Percentiles rank a stretch among this genome's conserved stretches.
Conservation (phyloP, 2,329 filamentous ascomycete species). For the Aspergillus sp. region DNA sequence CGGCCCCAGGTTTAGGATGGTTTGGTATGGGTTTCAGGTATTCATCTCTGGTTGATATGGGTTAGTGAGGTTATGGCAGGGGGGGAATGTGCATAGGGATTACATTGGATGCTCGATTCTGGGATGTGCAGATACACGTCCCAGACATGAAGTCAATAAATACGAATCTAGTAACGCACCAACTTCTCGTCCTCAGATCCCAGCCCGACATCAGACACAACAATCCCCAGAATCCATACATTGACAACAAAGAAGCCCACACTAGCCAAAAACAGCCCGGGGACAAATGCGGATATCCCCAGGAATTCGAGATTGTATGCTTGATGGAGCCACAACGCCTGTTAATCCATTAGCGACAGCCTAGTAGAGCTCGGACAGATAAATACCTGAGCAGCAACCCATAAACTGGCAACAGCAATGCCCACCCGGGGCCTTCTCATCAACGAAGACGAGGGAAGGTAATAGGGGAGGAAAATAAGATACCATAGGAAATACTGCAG, state of each 20-base stretch:
- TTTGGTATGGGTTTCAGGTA: too few species aligned
- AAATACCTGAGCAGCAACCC: constrained; percentile 61
- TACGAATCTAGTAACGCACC: not conserved
- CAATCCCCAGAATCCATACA: constrained; percentile 73
- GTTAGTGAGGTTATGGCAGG: too few species aligned
- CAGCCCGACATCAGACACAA: constrained; percentile 56
- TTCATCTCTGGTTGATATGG: constrained; percentile 1
- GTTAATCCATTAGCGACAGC: constrained; percentile 33
- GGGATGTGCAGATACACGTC: too few species aligned
- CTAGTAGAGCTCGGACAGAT: too few species aligned
- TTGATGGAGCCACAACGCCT: constrained; percentile 63
- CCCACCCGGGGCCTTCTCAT: constrained; percentile 54
- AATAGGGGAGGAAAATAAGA: constrained; percentile 83
- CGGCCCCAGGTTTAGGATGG: constrained; percentile 21
- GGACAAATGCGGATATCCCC: constrained; percentile 72
- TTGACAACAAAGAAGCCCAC: constrained; percentile 77
- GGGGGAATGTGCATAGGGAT: too few species aligned
- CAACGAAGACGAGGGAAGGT: constrained; percentile 72
- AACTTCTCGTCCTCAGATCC: not conserved
- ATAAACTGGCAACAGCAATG: constrained; percentile 55
- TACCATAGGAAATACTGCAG: constrained; percentile 97
- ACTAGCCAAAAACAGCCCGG: constrained; percentile 68
- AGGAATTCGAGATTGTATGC: constrained; percentile 70
- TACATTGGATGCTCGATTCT: too few species aligned
- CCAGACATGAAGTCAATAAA: too few species aligned